These are phyloP conservation scores for Geotrichum fermentans DNA, from an alignment of 1,139 yeast species.

Conservation along the genomic window DNA sequence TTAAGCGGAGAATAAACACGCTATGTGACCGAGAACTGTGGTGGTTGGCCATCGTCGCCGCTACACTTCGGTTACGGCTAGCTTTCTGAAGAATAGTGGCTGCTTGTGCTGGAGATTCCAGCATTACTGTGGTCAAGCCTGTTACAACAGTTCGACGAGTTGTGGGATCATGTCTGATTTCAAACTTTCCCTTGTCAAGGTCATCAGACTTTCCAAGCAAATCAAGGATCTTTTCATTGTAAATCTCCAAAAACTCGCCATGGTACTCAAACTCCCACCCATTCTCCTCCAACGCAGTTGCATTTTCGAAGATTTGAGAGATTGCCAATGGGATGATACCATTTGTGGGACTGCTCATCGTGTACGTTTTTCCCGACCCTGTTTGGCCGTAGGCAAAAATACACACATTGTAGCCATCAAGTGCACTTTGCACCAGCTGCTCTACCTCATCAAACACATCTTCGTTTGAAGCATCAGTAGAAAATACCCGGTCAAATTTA, in stretches of 20 bases:
- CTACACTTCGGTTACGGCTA: constrained; percentile 57
- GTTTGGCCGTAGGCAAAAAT: constrained; percentile 98
- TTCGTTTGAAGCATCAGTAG: constrained; percentile 47
- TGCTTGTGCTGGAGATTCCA: constrained; percentile 51
- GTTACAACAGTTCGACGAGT: constrained; percentile 53
- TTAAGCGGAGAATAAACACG: constrained; percentile 62
- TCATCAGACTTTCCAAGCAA: constrained; percentile 42
- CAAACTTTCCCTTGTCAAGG: constrained; percentile 46
- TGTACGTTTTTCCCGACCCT: constrained; percentile 91
- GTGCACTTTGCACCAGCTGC: constrained; percentile 78
- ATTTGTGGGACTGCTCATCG: constrained; percentile 65
- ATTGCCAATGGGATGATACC: constrained; percentile 86
- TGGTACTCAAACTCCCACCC: constrained; percentile 64
- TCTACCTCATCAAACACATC: constrained; percentile 79
- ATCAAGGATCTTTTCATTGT: constrained; percentile 77
- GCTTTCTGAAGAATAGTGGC: constrained; percentile 51
- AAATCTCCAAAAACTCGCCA: constrained; percentile 85
- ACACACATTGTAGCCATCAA: constrained; percentile 89
- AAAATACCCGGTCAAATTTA: constrained; percentile 75
- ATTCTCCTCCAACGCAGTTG: constrained; percentile 45
- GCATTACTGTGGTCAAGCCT: constrained; percentile 49
- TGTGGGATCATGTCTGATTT: constrained; percentile 66
- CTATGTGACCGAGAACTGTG: constrained; percentile 71
- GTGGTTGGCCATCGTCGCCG: constrained; percentile 75
- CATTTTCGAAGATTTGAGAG: constrained; percentile 60